Base-by-base conservation (phyloP, 1,139 yeast species). In the Nakaseomyces kungkrabaensis region DNA sequence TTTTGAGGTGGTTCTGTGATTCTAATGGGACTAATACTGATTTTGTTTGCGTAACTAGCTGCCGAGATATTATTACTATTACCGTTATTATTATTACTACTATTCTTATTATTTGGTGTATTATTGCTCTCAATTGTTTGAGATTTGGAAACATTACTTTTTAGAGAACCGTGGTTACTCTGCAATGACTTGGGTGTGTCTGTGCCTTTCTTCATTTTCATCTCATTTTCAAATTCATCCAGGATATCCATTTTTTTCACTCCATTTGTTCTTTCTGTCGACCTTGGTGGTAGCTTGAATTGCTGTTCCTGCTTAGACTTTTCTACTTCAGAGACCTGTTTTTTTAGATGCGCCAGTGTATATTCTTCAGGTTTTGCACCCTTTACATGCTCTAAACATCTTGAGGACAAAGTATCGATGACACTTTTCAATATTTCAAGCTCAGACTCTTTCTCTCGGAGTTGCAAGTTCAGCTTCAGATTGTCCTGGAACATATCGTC, bases 401-500 rank as follows among this genome's bases (percentile, higher is more conserved):
- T 47, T 6, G 43, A 38, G 41, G 50, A 51, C 41, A 62, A 45
- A 17, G 52, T 48, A n/a, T 56, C 57, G 22, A 65, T 53, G 13
- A 56, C 46, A 36, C 52, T 54, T 17, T 56, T 53, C 25, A 63
- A 47, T 24, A 54, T 51, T n/a, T 53, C 52, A n/a, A 63, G 51
- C 46, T 65, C 67, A 3, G 54, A 52, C 34, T 58, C 59, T 34
- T 57, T 52, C 43, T 62, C 63, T 42, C 59, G 51, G 9, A 61
- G 46, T 48, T 60, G 60, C 27, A 60, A 46, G 47, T 56, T 58
- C 32, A 65, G 51, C 50, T 55, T 56, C 6, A 59, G 57, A 45
- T 65, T 65, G 46, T 65, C 68, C 46, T 60, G 61, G 45, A 59
- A 56, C 11, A 63, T 53, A n/a, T 60, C 65, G 48, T 64, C 67